Base-by-base conservation (phyloP, 768 basidiomycete genomes). In the Tylopilus sp. region DNA sequence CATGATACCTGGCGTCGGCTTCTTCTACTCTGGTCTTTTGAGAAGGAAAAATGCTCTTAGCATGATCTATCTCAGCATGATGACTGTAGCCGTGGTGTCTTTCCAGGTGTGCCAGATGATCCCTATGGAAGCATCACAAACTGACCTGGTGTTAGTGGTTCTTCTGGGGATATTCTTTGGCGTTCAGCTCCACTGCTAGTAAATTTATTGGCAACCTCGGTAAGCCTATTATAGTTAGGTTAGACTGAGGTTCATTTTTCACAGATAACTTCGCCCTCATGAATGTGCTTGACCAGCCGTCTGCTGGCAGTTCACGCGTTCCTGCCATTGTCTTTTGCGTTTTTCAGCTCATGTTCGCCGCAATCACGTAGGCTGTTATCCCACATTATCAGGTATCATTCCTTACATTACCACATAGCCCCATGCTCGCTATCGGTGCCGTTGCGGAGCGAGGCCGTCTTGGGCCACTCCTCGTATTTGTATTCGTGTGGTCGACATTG, bases 151-250 rank as follows among this genome's bases (percentile, higher is more conserved):
- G 54, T 16, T 57, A 93, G 87, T 95, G 92, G 92, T 94, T 92
- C 77, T 94, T 96, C 78, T 97, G 95, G 95, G 95, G 95, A 3
- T 98, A 80, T 74, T 94, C 92, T 2, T 76, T 98, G 22, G 82
- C 95, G 0, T 98, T 98, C 74, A 88, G 86, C 55, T 89, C 92
- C 14, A 82, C 78, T 1, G 91, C 78, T 6, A 76, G 72, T 55
- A 57, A 61, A n/a, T 98, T 78, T 70, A 96, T 99, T 56, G 96
- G 96, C 11, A 75, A 96, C 61, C 79, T 99, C 30, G 77, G 89
- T 87, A 55, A 46, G 85, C 74, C 3, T 7, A 19, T 26, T 33
- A n/a, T 43, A 11, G 21, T 13, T 25, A 7, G 2, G 48, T 13
- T 12, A n/a, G 26, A 36, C 2, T 5, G 17, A 14, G 36, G 40